phyloP scores from a whole-genome alignment of 345 rosid species.

The Sonneratia alba region DNA sequence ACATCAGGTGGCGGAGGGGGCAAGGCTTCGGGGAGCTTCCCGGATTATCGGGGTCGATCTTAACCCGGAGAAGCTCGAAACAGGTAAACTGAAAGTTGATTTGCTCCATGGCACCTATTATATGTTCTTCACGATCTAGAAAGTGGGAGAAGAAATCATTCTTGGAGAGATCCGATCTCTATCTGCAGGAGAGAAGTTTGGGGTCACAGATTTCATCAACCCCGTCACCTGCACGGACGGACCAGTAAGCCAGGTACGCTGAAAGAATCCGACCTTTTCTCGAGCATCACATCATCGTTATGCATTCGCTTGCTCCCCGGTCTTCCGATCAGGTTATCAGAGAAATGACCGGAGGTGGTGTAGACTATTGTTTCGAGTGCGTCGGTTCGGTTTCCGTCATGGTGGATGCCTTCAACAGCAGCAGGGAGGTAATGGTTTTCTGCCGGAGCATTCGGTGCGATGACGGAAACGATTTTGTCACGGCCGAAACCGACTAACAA shows the following conservation, averaged over 20 bases:
- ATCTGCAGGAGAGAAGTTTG: constrained; percentile 41
- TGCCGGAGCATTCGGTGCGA: too few species aligned
- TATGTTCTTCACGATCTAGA: too few species aligned
- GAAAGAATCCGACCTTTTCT: too few species aligned
- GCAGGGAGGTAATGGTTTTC: constrained; percentile 22
- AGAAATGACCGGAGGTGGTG: constrained; percentile 61
- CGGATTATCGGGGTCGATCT: constrained; percentile 60
- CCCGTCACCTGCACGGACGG: constrained; percentile 37
- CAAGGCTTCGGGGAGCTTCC: constrained; percentile 44
- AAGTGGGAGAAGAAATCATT: too few species aligned
- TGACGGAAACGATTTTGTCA: too few species aligned
- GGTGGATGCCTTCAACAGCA: constrained; percentile 49
- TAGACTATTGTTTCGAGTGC: constrained; percentile 74
- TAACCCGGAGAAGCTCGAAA: constrained; percentile 51
- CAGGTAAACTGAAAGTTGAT: neutral
- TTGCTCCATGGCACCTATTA: too few species aligned
- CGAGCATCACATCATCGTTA: too few species aligned
- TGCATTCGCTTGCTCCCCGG: neutral
- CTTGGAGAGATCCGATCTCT: neutral
- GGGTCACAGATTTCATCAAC: constrained; percentile 59
- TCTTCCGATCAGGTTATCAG: constrained; percentile 30
- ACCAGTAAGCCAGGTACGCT: constrained; percentile 26
- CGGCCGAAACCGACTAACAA: too few species aligned
- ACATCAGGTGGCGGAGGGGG: constrained; percentile 58
- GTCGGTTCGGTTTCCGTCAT: constrained; percentile 46